Conservation (phyloP, 1,284 basidiomycete species). For the Apiotrichum siamense region DNA sequence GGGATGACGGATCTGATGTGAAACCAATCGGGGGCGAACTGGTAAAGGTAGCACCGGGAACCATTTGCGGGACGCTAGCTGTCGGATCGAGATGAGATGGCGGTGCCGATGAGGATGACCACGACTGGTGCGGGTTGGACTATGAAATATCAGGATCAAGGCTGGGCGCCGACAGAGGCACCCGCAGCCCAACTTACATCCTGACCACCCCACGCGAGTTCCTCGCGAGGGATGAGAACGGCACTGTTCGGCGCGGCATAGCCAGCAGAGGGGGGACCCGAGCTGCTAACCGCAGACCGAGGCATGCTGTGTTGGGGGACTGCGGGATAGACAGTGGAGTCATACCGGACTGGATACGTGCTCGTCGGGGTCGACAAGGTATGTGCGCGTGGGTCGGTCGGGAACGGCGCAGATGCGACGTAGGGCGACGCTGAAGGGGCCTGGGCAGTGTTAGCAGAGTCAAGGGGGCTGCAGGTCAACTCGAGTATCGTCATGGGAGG, state of each 20-base stretch:
- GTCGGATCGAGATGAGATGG: neutral
- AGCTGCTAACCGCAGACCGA: slow-evolving; percentile 15
- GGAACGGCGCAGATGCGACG: slow-evolving; percentile 27
- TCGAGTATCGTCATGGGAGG: too few relatives aligned
- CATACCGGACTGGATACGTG: slow-evolving; percentile 28
- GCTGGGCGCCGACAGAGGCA: slow-evolving; percentile 15
- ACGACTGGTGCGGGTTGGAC: neutral
- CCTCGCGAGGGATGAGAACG: slow-evolving; percentile 1
- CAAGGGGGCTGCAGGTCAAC: too few relatives aligned
- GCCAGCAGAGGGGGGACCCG: neutral
- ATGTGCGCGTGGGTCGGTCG: slow-evolving; percentile 31
- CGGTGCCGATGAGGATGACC: neutral
- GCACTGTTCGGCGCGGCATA: neutral
- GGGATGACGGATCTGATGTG: neutral
- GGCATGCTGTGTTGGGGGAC: slow-evolving; percentile 24
- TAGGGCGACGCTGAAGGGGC: slow-evolving; percentile 39
- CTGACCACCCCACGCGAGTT: slow-evolving; percentile 17
- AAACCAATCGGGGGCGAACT: neutral
- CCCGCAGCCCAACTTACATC: slow-evolving; percentile 19
- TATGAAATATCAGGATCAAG: slow-evolving; percentile 7
- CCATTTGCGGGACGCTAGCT: neutral
- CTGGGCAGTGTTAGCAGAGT: slow-evolving; percentile 13
- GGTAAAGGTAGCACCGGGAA: neutral
- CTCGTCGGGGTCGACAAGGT: slow-evolving; percentile 17
- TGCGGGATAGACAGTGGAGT: slow-evolving; percentile 26